Evolutionary conservation across 495 filamentous ascomycete species (phyloP).

Genomic region (Hyphodiscus hymeniophilus): DNA sequence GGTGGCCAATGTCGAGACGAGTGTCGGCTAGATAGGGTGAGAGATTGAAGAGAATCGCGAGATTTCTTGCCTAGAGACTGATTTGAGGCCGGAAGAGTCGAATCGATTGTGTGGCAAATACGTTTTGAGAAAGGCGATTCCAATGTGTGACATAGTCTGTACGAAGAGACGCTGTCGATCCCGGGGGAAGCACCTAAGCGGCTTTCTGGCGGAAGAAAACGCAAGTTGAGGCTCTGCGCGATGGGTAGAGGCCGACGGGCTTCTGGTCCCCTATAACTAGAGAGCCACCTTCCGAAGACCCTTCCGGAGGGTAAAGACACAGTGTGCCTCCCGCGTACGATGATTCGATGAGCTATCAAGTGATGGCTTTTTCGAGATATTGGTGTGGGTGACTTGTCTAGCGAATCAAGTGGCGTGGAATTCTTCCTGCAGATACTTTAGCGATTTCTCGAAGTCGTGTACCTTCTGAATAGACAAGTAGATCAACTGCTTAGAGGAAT

Average conservation of each 20-base stretch:
- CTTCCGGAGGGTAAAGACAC: background rate
- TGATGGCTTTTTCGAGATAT: background rate
- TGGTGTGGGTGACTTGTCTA: background rate
- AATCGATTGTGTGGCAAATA: background rate
- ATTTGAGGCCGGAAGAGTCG: background rate
- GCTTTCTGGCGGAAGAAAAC: background rate
- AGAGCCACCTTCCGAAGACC: background rate
- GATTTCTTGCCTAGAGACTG: background rate
- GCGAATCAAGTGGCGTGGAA: conserved; percentile 1
- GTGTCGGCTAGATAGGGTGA: too few species aligned
- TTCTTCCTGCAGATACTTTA: conserved; percentile 1
- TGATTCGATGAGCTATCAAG: background rate
- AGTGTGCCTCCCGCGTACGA: background rate
- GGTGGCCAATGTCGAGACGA: too few species aligned
- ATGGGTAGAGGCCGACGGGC: background rate
- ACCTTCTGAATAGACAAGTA: background rate
- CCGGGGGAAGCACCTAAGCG: background rate
- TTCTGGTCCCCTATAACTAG: conserved; percentile 7
- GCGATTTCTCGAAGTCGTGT: too few species aligned
- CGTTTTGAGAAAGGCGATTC: background rate
- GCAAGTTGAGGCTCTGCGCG: background rate
- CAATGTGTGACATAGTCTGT: background rate
- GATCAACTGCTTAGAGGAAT: background rate
- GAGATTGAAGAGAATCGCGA: too few species aligned
- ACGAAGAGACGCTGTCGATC: background rate